phyloP scores from a whole-genome alignment of 177 flowering plant genomes.

The Tripterygium wilfordii region DNA sequence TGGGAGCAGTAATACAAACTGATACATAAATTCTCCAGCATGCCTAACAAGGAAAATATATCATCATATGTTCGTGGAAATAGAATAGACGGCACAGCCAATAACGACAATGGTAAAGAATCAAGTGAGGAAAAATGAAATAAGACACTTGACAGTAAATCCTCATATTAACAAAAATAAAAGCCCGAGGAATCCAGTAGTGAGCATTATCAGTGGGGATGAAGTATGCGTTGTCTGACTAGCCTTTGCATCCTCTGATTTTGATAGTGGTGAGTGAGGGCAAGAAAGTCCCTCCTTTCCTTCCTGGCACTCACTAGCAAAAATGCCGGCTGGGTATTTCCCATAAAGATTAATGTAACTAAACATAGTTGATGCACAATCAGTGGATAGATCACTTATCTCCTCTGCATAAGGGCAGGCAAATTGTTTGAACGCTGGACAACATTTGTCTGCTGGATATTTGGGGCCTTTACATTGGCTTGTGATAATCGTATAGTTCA shows the following conservation, averaged over 20 bases:
- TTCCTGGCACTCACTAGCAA: conserved; percentile 24
- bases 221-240: background rate
- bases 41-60: no score
- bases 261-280: conserved; percentile 10
- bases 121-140: no score
- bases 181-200: conserved; percentile 6
- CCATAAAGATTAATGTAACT: conserved; percentile 63
- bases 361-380: conserved; percentile 60
- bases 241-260: conserved; percentile 2
- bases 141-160: no score
- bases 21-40: no score
- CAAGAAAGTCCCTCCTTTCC: conserved; percentile 25
- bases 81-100: background rate
- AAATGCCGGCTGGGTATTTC: conserved; percentile 38
- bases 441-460: conserved; percentile 38
- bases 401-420: conserved; percentile 47
- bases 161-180: conserved; percentile 9
- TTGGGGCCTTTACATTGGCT: conserved; percentile 74
- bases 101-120: background rate
- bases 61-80: background rate
- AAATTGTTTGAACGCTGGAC: conserved; percentile 49
- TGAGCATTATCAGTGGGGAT: conserved; percentile 9
- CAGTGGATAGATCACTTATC: conserved; percentile 41
- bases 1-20: no score
- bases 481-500: conserved; percentile 67